phyloP scores from a whole-genome alignment of 2,329 filamentous ascomycete genomes.

The Fusarium austroafricanum region DNA sequence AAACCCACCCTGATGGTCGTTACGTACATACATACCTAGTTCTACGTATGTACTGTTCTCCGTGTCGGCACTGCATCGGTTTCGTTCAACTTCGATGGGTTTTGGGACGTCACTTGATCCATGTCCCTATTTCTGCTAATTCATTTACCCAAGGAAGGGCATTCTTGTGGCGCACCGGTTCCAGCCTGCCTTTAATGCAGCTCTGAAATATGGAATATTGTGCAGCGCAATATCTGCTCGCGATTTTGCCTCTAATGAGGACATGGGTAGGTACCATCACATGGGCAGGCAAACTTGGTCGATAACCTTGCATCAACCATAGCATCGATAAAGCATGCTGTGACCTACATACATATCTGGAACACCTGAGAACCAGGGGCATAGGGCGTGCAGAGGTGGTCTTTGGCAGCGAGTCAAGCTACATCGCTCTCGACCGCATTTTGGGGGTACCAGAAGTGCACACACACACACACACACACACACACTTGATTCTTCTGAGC shows the following conservation, averaged over 20 bases:
- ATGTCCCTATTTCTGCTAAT: constrained; percentile 7
- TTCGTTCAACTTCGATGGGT: no score
- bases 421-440: constrained; percentile 2
- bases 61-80: no score
- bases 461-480: background rate
- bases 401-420: constrained; percentile 1
- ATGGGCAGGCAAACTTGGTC: constrained; percentile 13
- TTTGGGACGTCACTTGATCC: background rate
- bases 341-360: constrained; percentile 4
- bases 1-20: constrained; percentile 17
- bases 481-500: no score
- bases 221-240: constrained; percentile 1
- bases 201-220: constrained; percentile 7
- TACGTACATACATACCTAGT: constrained; percentile 15
- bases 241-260: constrained; percentile 9
- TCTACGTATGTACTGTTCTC: background rate
- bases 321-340: constrained; percentile 22
- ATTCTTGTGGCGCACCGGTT: constrained; percentile 6
- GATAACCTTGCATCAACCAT: constrained; percentile 25
- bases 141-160: constrained; percentile 12
- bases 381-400: background rate
- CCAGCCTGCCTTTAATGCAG: constrained; percentile 7
- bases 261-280: constrained; percentile 10
- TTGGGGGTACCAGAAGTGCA: no score
- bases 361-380: constrained; percentile 6